Percentiles rank a stretch among this genome's conserved stretches.
Evolutionary conservation across 257 asterid species (phyloP).

Genomic region (Salvia miltiorrhiza): DNA sequence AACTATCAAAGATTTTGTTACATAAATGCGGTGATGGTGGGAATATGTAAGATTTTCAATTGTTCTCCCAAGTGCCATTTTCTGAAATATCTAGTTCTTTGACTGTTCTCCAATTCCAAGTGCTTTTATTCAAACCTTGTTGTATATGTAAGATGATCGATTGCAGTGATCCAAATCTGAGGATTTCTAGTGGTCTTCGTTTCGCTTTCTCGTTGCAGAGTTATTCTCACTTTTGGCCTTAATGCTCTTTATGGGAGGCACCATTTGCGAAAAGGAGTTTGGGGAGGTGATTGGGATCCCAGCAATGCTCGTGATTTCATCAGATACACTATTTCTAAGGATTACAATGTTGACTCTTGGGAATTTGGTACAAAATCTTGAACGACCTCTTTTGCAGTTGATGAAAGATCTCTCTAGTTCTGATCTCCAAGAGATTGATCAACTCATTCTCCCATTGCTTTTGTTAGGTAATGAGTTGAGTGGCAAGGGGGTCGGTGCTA

Average conservation of each 20-base stretch:
- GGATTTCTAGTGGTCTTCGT: neutral
- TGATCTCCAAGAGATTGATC: constrained; percentile 2
- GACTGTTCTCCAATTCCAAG: neutral
- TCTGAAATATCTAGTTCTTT: neutral
- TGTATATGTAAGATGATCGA: neutral
- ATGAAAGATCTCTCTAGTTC: neutral
- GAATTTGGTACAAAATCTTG: constrained; percentile 63
- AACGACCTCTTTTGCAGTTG: neutral
- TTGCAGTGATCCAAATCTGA: neutral
- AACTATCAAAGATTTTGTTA: no score
- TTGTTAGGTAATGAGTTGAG: constrained; percentile 82
- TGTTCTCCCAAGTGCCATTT: no score
- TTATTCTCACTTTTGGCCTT: constrained; percentile 74
- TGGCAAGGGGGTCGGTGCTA: constrained; percentile 84
- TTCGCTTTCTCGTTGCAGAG: constrained; percentile 40
- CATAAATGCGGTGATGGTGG: no score
- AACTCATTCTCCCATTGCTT: constrained; percentile 12
- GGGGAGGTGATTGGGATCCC: constrained; percentile 86
- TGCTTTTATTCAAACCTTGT: neutral
- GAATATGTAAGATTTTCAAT: no score
- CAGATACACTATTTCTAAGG: constrained; percentile 63
- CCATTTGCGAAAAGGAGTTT: constrained; percentile 35
- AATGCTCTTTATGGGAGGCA: constrained; percentile 88
- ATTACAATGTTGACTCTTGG: constrained; percentile 79
- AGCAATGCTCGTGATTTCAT: constrained; percentile 72